Base-by-base conservation (phyloP, 495 filamentous ascomycete genomes). In the Hypoxylon lenormandii region DNA sequence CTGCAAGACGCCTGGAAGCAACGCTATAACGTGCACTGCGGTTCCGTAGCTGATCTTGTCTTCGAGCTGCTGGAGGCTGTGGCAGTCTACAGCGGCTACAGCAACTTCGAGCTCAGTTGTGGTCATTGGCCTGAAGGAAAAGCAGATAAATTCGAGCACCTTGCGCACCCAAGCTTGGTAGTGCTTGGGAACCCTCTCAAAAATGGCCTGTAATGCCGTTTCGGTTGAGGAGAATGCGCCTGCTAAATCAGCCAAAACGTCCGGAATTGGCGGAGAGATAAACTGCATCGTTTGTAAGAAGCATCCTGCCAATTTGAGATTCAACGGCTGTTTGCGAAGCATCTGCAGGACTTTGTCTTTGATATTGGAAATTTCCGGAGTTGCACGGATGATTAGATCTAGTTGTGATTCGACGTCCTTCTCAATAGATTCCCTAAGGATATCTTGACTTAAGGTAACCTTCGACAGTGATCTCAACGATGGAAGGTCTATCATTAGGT, bases 1-100 rank as follows among this genome's bases (percentile, higher is more conserved):
- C 19, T 36, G 30, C 40, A 64, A 16, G 45, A 64, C 42, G 11
- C 61, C 61, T 2, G 61, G 61, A 36, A 64, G 51, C 10, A 64
- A 16, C 18, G 16, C 6, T 15, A 21, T 19, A 21, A 57, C 11
- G 50, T 43, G 11, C 13, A 12, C 5, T 28, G 30, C 52, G 19
- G 15, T 43, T n/a, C 13, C 15, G 16, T 28, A 10, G 15, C 42
- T 28, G 3, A 57, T 43, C 15, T 50, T 22, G 4, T 43, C 16
- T 18, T 30, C 3, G 16, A 64, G 43, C 33, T 64, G 52, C 3
- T 57, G 45, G 21, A 64, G 12, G 37, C 5, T 64, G 50, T 50
- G 5, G 15, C 52, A 57, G 11, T 64, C 52, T 22, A 22, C 16
- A 28, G 52, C 36, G 15, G 45, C 52, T 5, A 57, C 22, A 0